Evolutionary conservation across 164 flowering plant genomes (phyloP), one percentile per base, ranked within the genome.

Genomic region (Aristolochia contorta): DNA sequence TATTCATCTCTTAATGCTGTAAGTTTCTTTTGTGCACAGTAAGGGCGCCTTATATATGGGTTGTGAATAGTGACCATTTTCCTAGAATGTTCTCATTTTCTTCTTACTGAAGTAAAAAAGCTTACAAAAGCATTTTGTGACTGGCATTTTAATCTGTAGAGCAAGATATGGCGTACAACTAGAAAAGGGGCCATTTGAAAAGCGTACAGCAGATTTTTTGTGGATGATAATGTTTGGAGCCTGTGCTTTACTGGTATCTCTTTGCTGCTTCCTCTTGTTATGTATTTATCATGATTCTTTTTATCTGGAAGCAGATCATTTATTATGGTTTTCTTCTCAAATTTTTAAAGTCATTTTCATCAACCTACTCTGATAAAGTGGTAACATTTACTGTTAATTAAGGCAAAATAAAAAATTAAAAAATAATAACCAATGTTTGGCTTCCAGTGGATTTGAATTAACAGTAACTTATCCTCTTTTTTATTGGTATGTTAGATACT

Each of bases 161-260:
- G 89, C 86, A 56, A 85, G 97, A 68, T 91, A 94, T 77, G 95
- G 96, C 30, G 99, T 91, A 46, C 93, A 86, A 65, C 79, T 94
- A 43, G 97, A 94, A 77, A 77, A 74, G 62, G 97, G 93, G 25
- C 91, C 96, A 37, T 94, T 88, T 70, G 80, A 79, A 46, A 72
- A 93, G 73, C 86, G 97, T 37, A 84, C 97, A 1, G 89, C 97
- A 61, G 99, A 91, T 76, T 94, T 94, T 74, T 77, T 94, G 77
- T 94, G 97, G 97, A 94, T 94, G 97, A 81, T 94, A 82, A 77
- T 94, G 41, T 86, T 91, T 78, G 97, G 97, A 47, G 80, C 85
- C 32, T 67, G 86, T 14, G 55, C 87, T 16, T 58, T 88, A 59
- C 67, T 88, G 97, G 99, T 94, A 52, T 45, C 84, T 73, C 27